Base-by-base conservation (phyloP, 2,329 filamentous ascomycete genomes). In the Botrytis cinerea region DNA sequence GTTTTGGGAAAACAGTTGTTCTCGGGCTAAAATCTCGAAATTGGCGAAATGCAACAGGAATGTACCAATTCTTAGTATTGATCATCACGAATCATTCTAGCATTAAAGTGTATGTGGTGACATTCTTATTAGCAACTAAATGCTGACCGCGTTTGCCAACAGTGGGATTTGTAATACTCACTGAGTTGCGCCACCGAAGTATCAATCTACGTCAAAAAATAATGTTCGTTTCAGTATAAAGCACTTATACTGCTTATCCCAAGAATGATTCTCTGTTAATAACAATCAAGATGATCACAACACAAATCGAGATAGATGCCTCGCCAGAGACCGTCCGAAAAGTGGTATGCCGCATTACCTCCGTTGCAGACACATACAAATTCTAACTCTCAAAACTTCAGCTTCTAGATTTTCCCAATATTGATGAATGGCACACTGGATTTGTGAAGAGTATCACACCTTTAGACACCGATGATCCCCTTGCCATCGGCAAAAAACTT, bases 241-340 rank as follows among this genome's bases (percentile, higher is more conserved):
- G 16, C 2, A 4, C 32, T 1, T 32, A 32, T 14, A 60, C 2
- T 61, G 12, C 9, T 61, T 8, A 14, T 8, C 2, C 18, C 5
- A 9, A 35, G 35, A 22, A 20, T 1, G 12, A 32, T 43, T 2
- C 4, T 25, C 38, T 35, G 1, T 43, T 14, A 14, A 62, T 6
- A 25, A n/a, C 35, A 28, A 51, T n/a, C 48, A 70, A 70, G 8
- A 70, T 71, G 59, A 63, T 71, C 20, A 32, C 35, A 25, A 71
- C 69, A n/a, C 22, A 71, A 22, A 54, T 51, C 18, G 59, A 63
- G 20, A 71, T 71, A 4, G 25, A 62, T 28, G 69, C 57, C 5
- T 48, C 69, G 12, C 45, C 45, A 25, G 69, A 63, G 22, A 18
- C 8, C 6, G 59, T 71, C 5, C 18, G 25, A 25, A 40, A 40